Base-by-base conservation (phyloP, 306 rosid species). In the barrel medic (Medicago truncatula) region DNA sequence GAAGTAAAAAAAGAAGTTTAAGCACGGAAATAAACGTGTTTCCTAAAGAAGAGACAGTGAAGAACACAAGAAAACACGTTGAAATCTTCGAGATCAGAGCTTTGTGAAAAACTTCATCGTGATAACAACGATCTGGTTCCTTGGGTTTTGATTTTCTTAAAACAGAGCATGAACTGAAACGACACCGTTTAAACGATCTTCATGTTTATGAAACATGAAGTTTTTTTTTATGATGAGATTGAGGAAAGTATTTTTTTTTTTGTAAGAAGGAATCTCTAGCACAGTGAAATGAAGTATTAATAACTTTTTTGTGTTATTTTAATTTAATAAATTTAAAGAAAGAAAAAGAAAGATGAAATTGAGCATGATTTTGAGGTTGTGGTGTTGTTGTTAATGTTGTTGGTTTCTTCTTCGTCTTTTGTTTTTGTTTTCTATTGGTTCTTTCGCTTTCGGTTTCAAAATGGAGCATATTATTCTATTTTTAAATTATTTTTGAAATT, bases 401-500 rank as follows among this genome's bases (percentile, higher is more conserved):
- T 79, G 67, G 60, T 76, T 76, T 17, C n/a, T 61, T 11, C 57
- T 61, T 31, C 15, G 34, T 9, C 53, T 77, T 78, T 76, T 77
- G 74, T 82, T 59, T 72, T 84, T 62, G 80, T 87, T 77, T 73
- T 31, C 38, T 88, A 93, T 90, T 93, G 90, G 90, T 59, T 87
- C 91, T 59, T 80, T 93, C 95, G 82, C 97, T 93, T 90, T 90
- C 93, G 86, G 90, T 89, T 89, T 86, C 87, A 77, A 83, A 83
- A 67, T 75, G 85, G 81, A 64, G 83, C 78, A 73, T 39, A 73
- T 39, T 17, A 41, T 10, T 21, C n/a, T 59, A 61, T 16, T 9
- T 9, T 8, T 57, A 20, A 13, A 15, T 28, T 31, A 13, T 41
- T 23, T 79, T 66, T 28, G 4, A 74, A 59, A 60, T 36, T 50